Percentiles rank a stretch among this genome's conserved stretches.
These are phyloP conservation scores for Rugosomyces carneus DNA, from an alignment of 1,284 basidiomycete species.

Conservation along the genomic window DNA sequence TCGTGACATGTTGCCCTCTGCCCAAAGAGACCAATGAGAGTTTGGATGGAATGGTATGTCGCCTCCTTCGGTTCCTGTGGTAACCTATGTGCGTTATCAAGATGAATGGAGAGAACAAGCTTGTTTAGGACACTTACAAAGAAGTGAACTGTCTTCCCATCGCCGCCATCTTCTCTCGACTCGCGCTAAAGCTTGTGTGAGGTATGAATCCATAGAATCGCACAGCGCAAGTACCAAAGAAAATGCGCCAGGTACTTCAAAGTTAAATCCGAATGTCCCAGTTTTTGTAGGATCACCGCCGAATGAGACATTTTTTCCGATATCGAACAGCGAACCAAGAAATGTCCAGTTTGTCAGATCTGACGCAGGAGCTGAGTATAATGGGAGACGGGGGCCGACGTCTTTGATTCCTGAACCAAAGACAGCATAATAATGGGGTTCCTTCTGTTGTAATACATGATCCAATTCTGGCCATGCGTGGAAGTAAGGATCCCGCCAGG, in stretches of 20 bases:
- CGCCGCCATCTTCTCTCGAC: background rate
- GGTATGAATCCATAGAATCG: background rate
- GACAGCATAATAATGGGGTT: constrained; percentile 3
- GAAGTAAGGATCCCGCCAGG: constrained; percentile 4
- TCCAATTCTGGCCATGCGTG: constrained; percentile 5
- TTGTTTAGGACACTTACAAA: background rate
- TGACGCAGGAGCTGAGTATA: constrained; percentile 4
- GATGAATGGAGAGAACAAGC: background rate
- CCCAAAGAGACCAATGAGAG: constrained; percentile 2
- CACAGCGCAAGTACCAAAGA: constrained; percentile 1
- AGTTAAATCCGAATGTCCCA: constrained; percentile 3
- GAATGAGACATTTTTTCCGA: constrained; percentile 1
- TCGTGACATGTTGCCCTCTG: constrained; percentile 1
- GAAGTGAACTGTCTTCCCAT: background rate
- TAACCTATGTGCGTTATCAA: background rate
- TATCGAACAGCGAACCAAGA: constrained; percentile 1
- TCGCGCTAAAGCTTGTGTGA: background rate
- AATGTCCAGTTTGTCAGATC: constrained; percentile 6
- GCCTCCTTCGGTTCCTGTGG: constrained; percentile 2
- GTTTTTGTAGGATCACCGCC: constrained; percentile 3
- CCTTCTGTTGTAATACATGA: background rate
- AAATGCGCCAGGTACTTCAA: constrained; percentile 5
- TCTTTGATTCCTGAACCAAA: constrained; percentile 5
- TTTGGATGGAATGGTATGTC: constrained; percentile 2
- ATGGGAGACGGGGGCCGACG: constrained; percentile 3